Conservation (phyloP, 2,329 filamentous ascomycete species). For the Myriosclerotinia scirpicola region DNA sequence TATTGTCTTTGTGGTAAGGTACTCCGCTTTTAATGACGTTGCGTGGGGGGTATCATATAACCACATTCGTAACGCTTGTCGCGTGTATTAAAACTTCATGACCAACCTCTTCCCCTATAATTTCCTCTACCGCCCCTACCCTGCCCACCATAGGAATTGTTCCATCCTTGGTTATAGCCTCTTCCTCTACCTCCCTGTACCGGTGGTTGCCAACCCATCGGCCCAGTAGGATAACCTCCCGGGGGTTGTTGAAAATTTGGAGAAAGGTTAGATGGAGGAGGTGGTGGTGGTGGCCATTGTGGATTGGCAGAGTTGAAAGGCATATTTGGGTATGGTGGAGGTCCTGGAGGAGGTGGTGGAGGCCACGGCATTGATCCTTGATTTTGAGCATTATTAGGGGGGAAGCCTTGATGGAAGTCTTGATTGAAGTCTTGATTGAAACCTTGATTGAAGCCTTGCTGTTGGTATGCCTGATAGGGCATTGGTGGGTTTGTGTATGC, state of each 20-base stretch:
- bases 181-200: constrained; percentile 28
- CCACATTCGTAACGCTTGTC: neutral
- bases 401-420: constrained; percentile 34
- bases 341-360: constrained; percentile 35
- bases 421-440: constrained; percentile 36
- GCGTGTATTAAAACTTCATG: constrained; percentile 18
- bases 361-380: constrained; percentile 24
- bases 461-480: constrained; percentile 29
- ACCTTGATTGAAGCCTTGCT: constrained; percentile 31
- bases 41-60: constrained; percentile 21
- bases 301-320: constrained; percentile 19
- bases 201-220: constrained; percentile 34
- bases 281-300: constrained; percentile 23
- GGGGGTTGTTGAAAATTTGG: constrained; percentile 28
- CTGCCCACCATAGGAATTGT: constrained; percentile 26
- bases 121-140: constrained; percentile 36
- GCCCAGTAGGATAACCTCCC: constrained; percentile 30
- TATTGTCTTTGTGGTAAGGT: constrained; percentile 23
- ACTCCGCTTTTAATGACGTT: constrained; percentile 22
- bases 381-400: constrained; percentile 29
- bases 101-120: constrained; percentile 36
- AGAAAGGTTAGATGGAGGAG: constrained; percentile 20
- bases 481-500: constrained; percentile 26
- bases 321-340: constrained; percentile 29
- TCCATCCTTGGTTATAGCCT: constrained; percentile 35